Conservation (phyloP, 495 filamentous ascomycete species). For the Xanthoparmelia taractica region DNA sequence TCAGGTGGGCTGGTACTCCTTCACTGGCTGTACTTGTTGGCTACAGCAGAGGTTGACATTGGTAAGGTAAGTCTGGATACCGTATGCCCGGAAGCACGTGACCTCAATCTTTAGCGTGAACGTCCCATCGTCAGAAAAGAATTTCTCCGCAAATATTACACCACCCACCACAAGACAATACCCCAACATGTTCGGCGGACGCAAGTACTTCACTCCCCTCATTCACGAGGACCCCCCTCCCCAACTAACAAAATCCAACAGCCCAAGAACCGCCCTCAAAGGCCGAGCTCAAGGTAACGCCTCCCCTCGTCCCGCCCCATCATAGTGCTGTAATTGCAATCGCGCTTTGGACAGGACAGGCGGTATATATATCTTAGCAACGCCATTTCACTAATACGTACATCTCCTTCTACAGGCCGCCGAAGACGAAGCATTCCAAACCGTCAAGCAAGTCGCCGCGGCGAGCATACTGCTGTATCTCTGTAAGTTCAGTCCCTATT, state of each 20-base stretch:
- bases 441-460: conserved; percentile 54
- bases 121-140: neutral
- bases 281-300: conserved; percentile 24
- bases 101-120: neutral
- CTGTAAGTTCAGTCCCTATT: no score
- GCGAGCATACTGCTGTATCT: conserved; percentile 68
- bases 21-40: neutral
- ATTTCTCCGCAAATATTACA: neutral
- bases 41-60: neutral
- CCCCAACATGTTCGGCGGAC: conserved; percentile 20
- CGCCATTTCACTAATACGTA: no score
- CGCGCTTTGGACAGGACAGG: no score
- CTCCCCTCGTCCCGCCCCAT: no score
- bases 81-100: neutral
- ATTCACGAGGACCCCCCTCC: no score
- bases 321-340: no score
- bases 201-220: no score
- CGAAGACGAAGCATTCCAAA: conserved; percentile 63
- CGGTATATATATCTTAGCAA: no score
- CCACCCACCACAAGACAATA: neutral
- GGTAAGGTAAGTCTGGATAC: neutral
- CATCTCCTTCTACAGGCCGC: conserved; percentile 36
- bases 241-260: no score
- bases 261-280: conserved; percentile 12
- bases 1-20: neutral